A percentile compares a stretch with the other conserved stretches of the same genome.
phyloP scores from a whole-genome alignment of 2,329 filamentous ascomycete genomes.

The Massarina eburnea region DNA sequence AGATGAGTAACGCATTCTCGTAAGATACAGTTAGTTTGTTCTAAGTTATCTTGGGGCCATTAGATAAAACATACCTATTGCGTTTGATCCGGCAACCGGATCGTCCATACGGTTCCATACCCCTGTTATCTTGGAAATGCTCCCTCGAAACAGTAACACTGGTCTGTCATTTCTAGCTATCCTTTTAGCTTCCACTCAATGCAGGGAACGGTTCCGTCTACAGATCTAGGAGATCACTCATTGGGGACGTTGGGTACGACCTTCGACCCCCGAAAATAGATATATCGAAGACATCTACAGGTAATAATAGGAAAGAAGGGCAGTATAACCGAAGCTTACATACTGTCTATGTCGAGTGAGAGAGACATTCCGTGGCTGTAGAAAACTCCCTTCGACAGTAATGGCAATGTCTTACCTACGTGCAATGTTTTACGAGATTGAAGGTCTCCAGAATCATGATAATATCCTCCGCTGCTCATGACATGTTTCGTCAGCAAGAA shows the following conservation, averaged over 20 bases:
- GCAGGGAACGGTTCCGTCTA: slow-evolving; percentile 1
- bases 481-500: background rate
- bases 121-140: slow-evolving; percentile 2
- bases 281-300: background rate
- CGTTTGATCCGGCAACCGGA: background rate
- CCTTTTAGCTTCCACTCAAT: background rate
- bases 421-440: background rate
- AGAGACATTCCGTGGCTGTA: background rate
- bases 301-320: background rate
- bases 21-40: background rate
- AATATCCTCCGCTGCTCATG: background rate
- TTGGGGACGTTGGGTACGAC: background rate
- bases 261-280: background rate
- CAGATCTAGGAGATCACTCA: slow-evolving; percentile 5
- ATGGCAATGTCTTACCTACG: background rate
- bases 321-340: background rate
- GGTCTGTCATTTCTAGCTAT: slow-evolving; percentile 2
- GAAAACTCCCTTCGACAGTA: background rate
- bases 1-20: background rate
- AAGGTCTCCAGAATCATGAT: background rate
- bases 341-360: background rate
- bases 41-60: background rate
- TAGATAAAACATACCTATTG: slow-evolving; percentile 2
- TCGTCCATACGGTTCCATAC: background rate
- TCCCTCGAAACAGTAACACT: slow-evolving; percentile 10